Evolutionary conservation across 495 filamentous ascomycete genomes (phyloP), one percentile per base, ranked within the genome.

Genomic region (Penicillium ucsense): DNA sequence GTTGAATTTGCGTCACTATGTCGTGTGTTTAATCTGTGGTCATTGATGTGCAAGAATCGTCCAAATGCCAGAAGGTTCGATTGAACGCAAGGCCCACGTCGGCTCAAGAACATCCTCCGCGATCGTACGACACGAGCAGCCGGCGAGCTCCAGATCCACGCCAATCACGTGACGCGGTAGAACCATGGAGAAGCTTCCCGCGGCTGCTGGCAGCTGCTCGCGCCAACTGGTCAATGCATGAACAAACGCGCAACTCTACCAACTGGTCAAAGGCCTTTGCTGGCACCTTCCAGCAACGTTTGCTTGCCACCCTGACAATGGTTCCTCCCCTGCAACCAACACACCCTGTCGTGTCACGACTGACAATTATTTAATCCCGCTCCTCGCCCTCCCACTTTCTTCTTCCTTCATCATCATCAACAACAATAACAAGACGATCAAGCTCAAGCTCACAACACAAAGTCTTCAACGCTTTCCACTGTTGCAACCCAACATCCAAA

Each of bases 101-200:
- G 20, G 20, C 20, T 20, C 20, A 20, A 20, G 20, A 20, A 20
- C 20, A 20, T 20, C 20, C 20, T 2, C 2, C 20, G 20, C 20
- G 2, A 20, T 20, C 20, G 20, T 20, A 20, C 20, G 20, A 20
- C 20, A 20, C 20, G 20, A 20, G 20, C 20, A 20, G 20, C 20
- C 20, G 20, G 20, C 20, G 20, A 20, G 20, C 20, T 20, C 20
- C 20, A 20, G 20, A 20, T 20, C 20, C 20, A 20, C 20, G 20
- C 20, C 20, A 2, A n/a, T 35, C 59, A 63, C 59, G 59, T 64
- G 56, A 56, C 40, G 6, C 11, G 3, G 35, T 58, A 28, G 62
- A 61, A 62, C 11, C 47, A 42, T 51, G 63, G 54, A 57, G 65
- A 66, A 66, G 35, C 38, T 36, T 59, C 64, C 46, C 55, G 51